Conservation (phyloP, 2,329 filamentous ascomycete species). For the Pestalotiopsis sp. region DNA sequence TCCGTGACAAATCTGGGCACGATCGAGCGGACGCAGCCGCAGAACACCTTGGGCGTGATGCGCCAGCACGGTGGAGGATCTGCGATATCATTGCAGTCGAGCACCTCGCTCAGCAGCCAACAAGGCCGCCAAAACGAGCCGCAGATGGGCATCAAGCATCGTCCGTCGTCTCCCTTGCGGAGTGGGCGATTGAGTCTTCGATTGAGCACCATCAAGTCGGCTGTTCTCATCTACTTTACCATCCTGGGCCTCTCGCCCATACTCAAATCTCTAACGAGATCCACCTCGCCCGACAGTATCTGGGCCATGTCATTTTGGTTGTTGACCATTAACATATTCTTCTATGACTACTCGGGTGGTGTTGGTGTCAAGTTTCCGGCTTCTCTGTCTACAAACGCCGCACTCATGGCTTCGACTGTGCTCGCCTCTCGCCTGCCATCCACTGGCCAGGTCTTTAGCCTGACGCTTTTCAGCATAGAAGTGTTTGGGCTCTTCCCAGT, state of each 20-base stretch:
- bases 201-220: conserved; percentile 85
- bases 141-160: conserved; percentile 32
- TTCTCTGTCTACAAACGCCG: conserved; percentile 87
- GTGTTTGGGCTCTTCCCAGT: conserved; percentile 98
- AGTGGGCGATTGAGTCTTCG: conserved; percentile 48
- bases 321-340: conserved; percentile 93
- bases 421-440: conserved; percentile 85
- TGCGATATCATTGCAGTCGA: conserved; percentile 53
- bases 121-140: conserved; percentile 29
- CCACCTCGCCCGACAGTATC: conserved; percentile 90
- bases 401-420: conserved; percentile 93
- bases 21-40: conserved; percentile 25
- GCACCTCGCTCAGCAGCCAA: conserved; percentile 33
- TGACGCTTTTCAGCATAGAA: conserved; percentile 95
- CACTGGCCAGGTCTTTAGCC: conserved; percentile 90
- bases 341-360: conserved; percentile 89
- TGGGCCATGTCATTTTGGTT: conserved; percentile 97
- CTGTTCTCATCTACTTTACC: conserved; percentile 88
- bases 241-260: conserved; percentile 91
- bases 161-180: conserved; percentile 34
- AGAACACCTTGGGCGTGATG: conserved; percentile 31
- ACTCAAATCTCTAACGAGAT: conserved; percentile 91
- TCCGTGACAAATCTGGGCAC: conserved; percentile 45
- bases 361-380: conserved; percentile 66
- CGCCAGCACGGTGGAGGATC: conserved; percentile 54